A percentile compares a stretch with the other conserved stretches of the same genome.
phyloP scores from a whole-genome alignment of 1,284 basidiomycete species.

The Leucoagaricus sp. region DNA sequence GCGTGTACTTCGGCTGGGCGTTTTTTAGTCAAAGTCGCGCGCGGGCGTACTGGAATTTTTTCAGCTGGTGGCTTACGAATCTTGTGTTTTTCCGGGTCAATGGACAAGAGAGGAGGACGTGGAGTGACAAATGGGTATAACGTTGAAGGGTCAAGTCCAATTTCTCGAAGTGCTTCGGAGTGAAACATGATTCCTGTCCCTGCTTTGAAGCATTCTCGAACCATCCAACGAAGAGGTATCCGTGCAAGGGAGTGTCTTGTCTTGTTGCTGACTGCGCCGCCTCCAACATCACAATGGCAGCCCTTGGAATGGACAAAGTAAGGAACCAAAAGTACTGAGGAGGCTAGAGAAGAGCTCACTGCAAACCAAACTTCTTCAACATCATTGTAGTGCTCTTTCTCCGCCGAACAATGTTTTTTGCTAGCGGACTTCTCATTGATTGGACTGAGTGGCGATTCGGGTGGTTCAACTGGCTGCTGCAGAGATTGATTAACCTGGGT shows the following conservation, averaged over 20 bases:
- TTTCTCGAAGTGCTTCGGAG: conserved; percentile 33
- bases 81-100: conserved; percentile 13
- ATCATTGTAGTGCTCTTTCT: conserved; percentile 29
- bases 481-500: not conserved
- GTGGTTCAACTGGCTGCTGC: not conserved
- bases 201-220: conserved; percentile 59
- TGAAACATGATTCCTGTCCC: conserved; percentile 46
- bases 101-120: conserved; percentile 27
- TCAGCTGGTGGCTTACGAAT: conserved; percentile 23
- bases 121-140: conserved; percentile 31
- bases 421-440: conserved; percentile 11
- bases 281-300: conserved; percentile 49
- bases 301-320: conserved; percentile 25
- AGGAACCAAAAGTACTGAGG: not conserved
- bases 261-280: conserved; percentile 56
- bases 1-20: conserved; percentile 16
- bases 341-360: conserved; percentile 22
- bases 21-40: conserved; percentile 19
- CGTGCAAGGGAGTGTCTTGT: conserved; percentile 54
- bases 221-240: conserved; percentile 68
- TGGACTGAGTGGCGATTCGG: not conserved
- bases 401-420: conserved; percentile 23
- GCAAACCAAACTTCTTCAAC: conserved; percentile 59
- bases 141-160: conserved; percentile 40
- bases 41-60: conserved; percentile 26